These are phyloP conservation scores for Trichophyton mentagrophytes DNA, from an alignment of 2,329 filamentous ascomycete genomes.

Conservation along the genomic window DNA sequence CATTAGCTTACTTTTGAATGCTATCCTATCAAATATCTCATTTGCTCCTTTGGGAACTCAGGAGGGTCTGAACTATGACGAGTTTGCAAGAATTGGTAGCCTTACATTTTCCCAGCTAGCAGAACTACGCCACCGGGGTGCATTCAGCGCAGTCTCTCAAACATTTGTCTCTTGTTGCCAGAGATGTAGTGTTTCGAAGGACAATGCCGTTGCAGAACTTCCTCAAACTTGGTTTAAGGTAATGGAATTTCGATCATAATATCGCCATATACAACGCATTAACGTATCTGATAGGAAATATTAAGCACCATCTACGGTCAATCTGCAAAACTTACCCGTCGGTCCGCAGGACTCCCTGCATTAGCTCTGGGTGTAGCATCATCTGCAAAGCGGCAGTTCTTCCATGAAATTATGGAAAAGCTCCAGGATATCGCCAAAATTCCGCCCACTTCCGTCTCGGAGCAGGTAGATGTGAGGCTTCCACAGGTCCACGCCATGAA, in stretches of 20 bases:
- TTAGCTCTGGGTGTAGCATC: conserved; percentile 68
- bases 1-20: conserved; percentile 58
- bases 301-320: conserved; percentile 60
- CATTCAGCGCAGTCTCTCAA: conserved; percentile 82
- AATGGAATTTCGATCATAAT: conserved; percentile 14
- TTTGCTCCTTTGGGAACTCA: conserved; percentile 33
- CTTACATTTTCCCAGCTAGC: conserved; percentile 73
- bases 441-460: conserved; percentile 20
- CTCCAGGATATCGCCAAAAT: conserved; percentile 28
- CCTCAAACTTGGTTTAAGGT: conserved; percentile 61
- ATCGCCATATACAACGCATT: conserved; percentile 11
- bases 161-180: conserved; percentile 76
- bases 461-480: conserved; percentile 43
- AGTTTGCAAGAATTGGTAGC: conserved; percentile 55
- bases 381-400: conserved; percentile 40
- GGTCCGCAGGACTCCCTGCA: conserved; percentile 84
- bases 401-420: conserved; percentile 31
- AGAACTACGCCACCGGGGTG: conserved; percentile 74
- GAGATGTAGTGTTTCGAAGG: conserved; percentile 43
- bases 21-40: conserved; percentile 44
- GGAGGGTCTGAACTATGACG: conserved; percentile 38
- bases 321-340: conserved; percentile 64
- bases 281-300: conserved; percentile 30
- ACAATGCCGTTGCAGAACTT: conserved; percentile 34
- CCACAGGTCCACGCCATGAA: conserved; percentile 94